Base-by-base conservation (phyloP, 2,329 filamentous ascomycete genomes). In the Pleomassaria siparia region DNA sequence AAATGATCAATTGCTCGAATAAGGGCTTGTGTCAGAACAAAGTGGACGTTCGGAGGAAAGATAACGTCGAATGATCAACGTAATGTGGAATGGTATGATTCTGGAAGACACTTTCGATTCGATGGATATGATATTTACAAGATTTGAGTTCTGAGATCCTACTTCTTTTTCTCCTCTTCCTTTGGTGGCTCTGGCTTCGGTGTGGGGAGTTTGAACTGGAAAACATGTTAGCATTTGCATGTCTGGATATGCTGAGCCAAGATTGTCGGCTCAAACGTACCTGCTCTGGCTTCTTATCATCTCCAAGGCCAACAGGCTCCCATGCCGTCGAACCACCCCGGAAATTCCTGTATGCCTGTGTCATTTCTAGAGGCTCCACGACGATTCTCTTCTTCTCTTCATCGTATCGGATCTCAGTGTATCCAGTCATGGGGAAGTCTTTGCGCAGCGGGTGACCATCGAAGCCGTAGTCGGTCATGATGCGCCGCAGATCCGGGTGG, bases 311-410 rank as follows among this genome's bases (percentile, higher is more conserved):
- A 62, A 88, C 83, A 65, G 84, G 84, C 72, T 88, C 81, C 81
- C 85, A 88, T 32, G 78, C 71, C 40, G 72, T 66, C 40, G 53
- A 81, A 57, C 91, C 90, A 52, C 91, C 91, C 76, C 96, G 91
- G 68, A 99, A 99, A 78, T 99, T 97, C 63, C 94, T 86, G 85
- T 95, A 99, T 7, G 95, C 94, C 76, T 99, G 94, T 12, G 94
- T 97, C 74, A 99, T 82, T 79, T 99, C 94, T 41, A 99, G 80
- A 32, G 95, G 94, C 80, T 99, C 95, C 25, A 95, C 92, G 51
- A 99, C 92, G 69, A 99, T 96, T 54, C 94, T 85, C 85, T 99
- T 99, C 88, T 96, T 99, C 82, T 99, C 95, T 77, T 99, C 94
- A 61, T 99, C 94, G 70, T 95, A 99, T 67, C 94, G 83, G 60